Base-by-base conservation (phyloP, 768 basidiomycete species). In the Lactarius quietus region DNA sequence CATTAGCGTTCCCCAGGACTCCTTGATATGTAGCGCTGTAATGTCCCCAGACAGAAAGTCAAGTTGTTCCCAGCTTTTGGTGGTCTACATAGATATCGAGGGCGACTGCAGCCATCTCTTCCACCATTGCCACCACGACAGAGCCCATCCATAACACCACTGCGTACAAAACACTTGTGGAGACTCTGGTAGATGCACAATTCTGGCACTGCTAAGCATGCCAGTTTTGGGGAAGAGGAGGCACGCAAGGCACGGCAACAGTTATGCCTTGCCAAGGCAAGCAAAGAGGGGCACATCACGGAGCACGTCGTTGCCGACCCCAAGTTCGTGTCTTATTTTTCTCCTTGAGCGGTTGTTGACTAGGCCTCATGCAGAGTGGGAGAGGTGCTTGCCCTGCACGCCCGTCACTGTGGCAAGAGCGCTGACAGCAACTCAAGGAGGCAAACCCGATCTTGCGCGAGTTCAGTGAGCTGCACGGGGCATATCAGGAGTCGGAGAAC, bases 111-210 rank as follows among this genome's bases (percentile, higher is more conserved):
- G 92, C 93, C 8, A 86, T 96, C 62, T 94, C 95, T 9, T 86
- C 81, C 12, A 91, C 91, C 7, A 93, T 95, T 56, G 88, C 88
- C 55, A 86, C 88, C 53, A 91, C 93, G 18, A 98, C 96, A 3
- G 95, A 96, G 67, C 96, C 96, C n/a, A 90, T 99, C 66, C 89
- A 96, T 51, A 94, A 97, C 68, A 99, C 96, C 3, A 88, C 85
- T 17, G 93, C 96, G 0, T 99, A 99, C 80, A 97, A 97, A 79
- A 81, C 88, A 1, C 79, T 98, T 7, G 86, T 93, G 1, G 93
- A 96, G 53, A 92, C 92, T 2, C 78, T 99, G 17, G 79, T 94
- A 5, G 97, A 99, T 68, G 93, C 95, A 98, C 67, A 95, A 98
- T 75, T 92, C 90, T 63, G 92, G 91, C 5, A n/a, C n/a, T n/a